A percentile compares a stretch with the other conserved stretches of the same genome.
Conservation (phyloP, 805 yeast species). For the Candida dajiaensis region DNA sequence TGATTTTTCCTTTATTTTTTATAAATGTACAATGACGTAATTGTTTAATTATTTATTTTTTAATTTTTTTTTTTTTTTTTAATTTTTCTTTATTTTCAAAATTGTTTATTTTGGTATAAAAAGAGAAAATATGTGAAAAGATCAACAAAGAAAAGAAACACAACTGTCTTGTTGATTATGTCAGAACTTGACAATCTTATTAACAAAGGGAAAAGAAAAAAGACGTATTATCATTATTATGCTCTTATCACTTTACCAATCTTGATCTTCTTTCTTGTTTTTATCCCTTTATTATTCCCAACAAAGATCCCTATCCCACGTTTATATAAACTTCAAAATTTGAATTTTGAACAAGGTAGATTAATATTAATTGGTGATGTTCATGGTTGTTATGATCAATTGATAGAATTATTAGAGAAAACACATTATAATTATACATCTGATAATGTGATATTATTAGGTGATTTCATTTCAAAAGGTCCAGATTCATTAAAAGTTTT, state of each 20-base stretch:
- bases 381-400: slow-evolving; percentile 67
- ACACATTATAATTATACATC: slow-evolving; percentile 34
- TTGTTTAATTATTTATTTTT: too few relatives aligned
- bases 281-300: neutral
- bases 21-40: too few relatives aligned
- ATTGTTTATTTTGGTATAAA: too few relatives aligned
- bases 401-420: slow-evolving; percentile 47
- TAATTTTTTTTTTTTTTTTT: too few relatives aligned
- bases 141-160: too few relatives aligned
- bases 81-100: too few relatives aligned
- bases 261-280: neutral
- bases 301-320: neutral
- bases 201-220: too few relatives aligned
- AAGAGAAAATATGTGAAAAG: too few relatives aligned
- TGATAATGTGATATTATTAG: slow-evolving; percentile 66
- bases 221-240: too few relatives aligned
- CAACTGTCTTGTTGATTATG: too few relatives aligned
- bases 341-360: slow-evolving; percentile 25
- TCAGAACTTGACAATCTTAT: neutral
- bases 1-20: too few relatives aligned
- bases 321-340: neutral
- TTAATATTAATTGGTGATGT: slow-evolving; percentile 78
- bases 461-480: slow-evolving; percentile 86
- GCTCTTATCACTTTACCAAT: neutral
- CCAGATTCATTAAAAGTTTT: slow-evolving; percentile 65